Conservation (phyloP, 805 yeast species). For the Ogataea ramenticola region DNA sequence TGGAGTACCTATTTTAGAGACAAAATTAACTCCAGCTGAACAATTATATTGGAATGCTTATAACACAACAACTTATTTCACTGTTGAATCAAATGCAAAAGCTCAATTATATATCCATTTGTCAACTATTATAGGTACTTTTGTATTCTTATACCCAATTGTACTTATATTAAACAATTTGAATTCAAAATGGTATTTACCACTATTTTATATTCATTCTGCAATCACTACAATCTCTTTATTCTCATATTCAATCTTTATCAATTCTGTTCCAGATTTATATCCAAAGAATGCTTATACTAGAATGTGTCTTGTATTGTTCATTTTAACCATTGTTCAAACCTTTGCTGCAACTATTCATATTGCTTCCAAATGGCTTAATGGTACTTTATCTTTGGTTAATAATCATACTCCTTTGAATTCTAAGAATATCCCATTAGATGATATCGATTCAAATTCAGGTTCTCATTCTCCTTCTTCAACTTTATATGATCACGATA, state of each 20-base stretch:
- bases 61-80: conserved; percentile 71
- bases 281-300: conserved; percentile 76
- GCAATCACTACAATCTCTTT: conserved; percentile 41
- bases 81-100: conserved; percentile 41
- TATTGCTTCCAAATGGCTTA: conserved; percentile 37
- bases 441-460: background rate
- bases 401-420: background rate
- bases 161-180: conserved; percentile 57
- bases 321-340: conserved; percentile 47
- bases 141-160: conserved; percentile 59
- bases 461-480: conserved; percentile 26
- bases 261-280: conserved; percentile 51
- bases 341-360: conserved; percentile 45
- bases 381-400: conserved; percentile 7
- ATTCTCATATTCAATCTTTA: conserved; percentile 48
- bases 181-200: conserved; percentile 50
- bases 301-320: conserved; percentile 54
- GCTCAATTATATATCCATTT: conserved; percentile 51
- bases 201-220: conserved; percentile 46
- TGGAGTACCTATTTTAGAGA: conserved; percentile 68
- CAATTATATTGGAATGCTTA: conserved; percentile 70
- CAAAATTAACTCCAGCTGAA: conserved; percentile 64
- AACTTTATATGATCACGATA: conserved; percentile 27
- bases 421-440: background rate
- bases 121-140: conserved; percentile 32